phyloP scores from a whole-genome alignment of 768 basidiomycete species.

The Naganishia randhawae region DNA sequence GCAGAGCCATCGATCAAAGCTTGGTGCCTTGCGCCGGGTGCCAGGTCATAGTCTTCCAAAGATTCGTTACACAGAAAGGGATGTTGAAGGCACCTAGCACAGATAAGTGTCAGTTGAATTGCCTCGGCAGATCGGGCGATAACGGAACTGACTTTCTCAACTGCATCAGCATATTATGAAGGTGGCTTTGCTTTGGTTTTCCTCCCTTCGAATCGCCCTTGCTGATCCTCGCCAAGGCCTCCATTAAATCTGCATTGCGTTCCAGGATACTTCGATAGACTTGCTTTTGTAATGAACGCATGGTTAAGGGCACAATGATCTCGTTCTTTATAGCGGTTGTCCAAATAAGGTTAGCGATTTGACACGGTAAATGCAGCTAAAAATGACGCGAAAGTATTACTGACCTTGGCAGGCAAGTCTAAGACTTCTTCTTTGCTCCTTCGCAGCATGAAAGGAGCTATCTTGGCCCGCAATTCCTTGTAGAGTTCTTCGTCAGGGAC shows the following conservation, averaged over 20 bases:
- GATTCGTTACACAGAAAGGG: constrained; percentile 77
- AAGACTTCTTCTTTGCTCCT: constrained; percentile 90
- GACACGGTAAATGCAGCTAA: constrained; percentile 11
- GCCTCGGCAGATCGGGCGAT: constrained; percentile 25
- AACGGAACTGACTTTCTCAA: constrained; percentile 65
- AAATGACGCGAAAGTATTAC: constrained; percentile 16
- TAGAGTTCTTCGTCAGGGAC: constrained; percentile 69
- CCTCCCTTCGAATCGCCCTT: not conserved
- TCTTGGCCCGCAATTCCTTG: constrained; percentile 68
- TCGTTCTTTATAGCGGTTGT: constrained; percentile 40
- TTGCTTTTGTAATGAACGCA: constrained; percentile 79
- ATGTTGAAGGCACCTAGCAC: constrained; percentile 75
- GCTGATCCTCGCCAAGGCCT: constrained; percentile 29
- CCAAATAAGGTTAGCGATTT: not conserved
- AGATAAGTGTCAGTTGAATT: not conserved
- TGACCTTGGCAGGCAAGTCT: constrained; percentile 77
- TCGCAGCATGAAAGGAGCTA: constrained; percentile 84
- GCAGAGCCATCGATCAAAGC: constrained; percentile 77
- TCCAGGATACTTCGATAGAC: constrained; percentile 82
- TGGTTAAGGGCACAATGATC: constrained; percentile 71
- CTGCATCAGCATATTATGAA: constrained; percentile 76
- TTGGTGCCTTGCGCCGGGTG: constrained; percentile 63
- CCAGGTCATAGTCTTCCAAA: constrained; percentile 68
- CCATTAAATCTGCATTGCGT: constrained; percentile 50
- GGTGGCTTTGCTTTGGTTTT: constrained; percentile 3